phyloP scores from a whole-genome alignment of 768 basidiomycete species.

The Leucosporidium creatinivorum region DNA sequence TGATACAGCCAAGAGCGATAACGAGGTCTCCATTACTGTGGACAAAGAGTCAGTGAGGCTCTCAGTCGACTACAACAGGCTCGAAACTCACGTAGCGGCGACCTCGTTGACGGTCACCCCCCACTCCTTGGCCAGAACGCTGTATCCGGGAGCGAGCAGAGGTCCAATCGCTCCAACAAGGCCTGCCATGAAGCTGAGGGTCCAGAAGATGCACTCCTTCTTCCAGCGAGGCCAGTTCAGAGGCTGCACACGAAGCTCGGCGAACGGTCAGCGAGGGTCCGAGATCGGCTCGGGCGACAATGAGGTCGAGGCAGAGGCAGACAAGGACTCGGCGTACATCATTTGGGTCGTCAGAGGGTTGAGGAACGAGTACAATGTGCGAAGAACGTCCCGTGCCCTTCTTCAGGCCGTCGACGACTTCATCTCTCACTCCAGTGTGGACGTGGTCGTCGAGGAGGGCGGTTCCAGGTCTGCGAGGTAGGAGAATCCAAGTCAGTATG shows the following conservation, averaged over 20 bases:
- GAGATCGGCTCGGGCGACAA: neutral
- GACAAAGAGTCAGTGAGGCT: too few relatives aligned
- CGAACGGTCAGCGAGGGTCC: neutral
- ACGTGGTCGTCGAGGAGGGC: constrained; percentile 18
- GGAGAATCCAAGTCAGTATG: too few relatives aligned
- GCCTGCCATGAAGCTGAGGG: neutral
- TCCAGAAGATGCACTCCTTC: constrained; percentile 41
- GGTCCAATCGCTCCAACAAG: constrained; percentile 30
- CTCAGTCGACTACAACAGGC: too few relatives aligned
- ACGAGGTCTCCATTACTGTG: constrained; percentile 41
- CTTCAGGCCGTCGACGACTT: constrained; percentile 28
- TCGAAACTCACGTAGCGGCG: constrained; percentile 42
- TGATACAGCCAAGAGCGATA: constrained; percentile 10
- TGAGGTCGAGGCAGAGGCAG: neutral
- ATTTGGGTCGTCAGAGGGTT: constrained; percentile 37
- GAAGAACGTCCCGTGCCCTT: constrained; percentile 32
- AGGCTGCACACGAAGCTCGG: neutral
- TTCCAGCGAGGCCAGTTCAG: constrained; percentile 5
- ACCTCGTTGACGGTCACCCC: constrained; percentile 47
- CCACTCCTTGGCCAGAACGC: constrained; percentile 46
- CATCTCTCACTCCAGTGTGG: too few relatives aligned
- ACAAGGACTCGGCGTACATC: constrained; percentile 2
- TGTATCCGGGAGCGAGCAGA: constrained; percentile 42
- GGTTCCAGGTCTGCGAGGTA: constrained; percentile 9
- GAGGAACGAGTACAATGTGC: constrained; percentile 46